phyloP scores from a whole-genome alignment of 257 asterid species.

The Nicotiana knightiana region DNA sequence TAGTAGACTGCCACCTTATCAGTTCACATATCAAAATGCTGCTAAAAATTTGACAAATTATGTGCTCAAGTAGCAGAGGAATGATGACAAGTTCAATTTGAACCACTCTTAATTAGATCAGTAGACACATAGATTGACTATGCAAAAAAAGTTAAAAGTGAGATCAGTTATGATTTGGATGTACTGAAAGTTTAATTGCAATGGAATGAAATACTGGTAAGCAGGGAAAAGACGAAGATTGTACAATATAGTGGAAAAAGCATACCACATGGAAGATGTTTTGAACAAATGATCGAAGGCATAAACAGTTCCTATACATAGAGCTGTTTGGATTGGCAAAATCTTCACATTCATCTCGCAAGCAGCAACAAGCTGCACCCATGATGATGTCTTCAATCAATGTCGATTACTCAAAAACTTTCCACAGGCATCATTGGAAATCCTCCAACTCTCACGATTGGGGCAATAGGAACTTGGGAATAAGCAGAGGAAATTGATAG shows the following conservation, averaged over 20 bases:
- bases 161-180: background rate
- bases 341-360: constrained; percentile 66
- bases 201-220: background rate
- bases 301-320: constrained; percentile 51
- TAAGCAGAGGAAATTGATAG: background rate
- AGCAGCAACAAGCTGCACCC: constrained; percentile 90
- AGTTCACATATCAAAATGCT: background rate
- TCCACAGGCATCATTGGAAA: background rate
- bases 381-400: constrained; percentile 28
- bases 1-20: background rate
- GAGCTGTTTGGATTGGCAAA: constrained; percentile 60
- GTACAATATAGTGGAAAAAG: background rate
- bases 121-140: background rate
- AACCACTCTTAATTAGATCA: background rate
- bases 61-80: background rate
- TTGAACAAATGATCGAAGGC: constrained; percentile 59
- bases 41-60: background rate
- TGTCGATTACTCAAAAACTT: background rate
- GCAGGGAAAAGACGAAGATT: background rate
- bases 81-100: background rate
- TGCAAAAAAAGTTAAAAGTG: background rate
- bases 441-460: background rate
- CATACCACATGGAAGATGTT: constrained; percentile 59
- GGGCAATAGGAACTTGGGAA: background rate
- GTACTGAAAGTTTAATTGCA: background rate